phyloP scores from a whole-genome alignment of 352 stramenopile genomes.

The Phytophthora aleatoria region DNA sequence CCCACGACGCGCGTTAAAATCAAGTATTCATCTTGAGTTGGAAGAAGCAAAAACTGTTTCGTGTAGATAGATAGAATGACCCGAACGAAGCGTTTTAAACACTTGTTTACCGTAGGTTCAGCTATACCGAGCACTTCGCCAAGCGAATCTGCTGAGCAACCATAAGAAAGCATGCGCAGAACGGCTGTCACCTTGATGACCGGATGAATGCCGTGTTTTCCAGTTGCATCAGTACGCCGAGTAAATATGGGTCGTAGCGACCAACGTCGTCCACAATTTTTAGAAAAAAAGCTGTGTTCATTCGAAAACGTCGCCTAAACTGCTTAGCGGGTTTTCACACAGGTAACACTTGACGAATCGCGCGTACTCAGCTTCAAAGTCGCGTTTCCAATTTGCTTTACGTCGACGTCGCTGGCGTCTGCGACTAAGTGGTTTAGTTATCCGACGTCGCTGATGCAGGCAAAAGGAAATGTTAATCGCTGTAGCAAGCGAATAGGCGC shows the following conservation, averaged over 20 bases:
- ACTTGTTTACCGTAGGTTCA: not conserved
- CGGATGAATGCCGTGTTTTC: not conserved
- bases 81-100: not conserved
- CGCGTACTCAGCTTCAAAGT: conserved; percentile 3
- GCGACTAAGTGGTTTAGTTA: too few species aligned
- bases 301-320: conserved; percentile 8
- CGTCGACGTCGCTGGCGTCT: not conserved
- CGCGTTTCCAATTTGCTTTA: conserved; percentile 1
- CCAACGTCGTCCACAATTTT: conserved; percentile 1
- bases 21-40: too few species aligned
- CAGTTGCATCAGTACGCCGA: too few species aligned
- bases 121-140: not conserved
- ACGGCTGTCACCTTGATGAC: not conserved
- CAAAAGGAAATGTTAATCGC: too few species aligned
- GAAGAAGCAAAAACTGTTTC: too few species aligned
- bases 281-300: not conserved
- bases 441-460: too few species aligned
- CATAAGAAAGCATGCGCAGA: not conserved
- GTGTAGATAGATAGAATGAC: not conserved
- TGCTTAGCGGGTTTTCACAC: not conserved
- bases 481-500: not conserved
- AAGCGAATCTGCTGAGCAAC: not conserved
- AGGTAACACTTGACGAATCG: conserved; percentile 6
- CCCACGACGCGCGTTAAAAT: too few species aligned
- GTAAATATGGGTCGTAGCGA: too few species aligned